Evolutionary conservation across 441 rosid genomes (phyloP).

Genomic region (Euphorbia celastroides): DNA sequence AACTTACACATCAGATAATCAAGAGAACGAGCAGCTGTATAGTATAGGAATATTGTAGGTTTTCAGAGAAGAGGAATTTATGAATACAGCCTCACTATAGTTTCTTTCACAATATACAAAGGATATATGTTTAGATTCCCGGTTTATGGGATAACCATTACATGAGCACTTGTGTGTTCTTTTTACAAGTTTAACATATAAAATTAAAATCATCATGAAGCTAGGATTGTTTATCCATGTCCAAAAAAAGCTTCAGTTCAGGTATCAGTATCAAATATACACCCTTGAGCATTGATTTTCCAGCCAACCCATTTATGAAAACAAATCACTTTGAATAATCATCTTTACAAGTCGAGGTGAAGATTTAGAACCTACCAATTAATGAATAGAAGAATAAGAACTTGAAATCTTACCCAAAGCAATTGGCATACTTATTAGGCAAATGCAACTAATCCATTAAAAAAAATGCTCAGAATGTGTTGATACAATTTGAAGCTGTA

Average conservation of each 20-base stretch:
- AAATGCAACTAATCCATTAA: too few relatives aligned
- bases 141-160: neutral
- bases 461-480: too few relatives aligned
- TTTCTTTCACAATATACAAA: neutral
- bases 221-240: neutral
- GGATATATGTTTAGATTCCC: neutral
- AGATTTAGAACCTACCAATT: neutral
- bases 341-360: neutral
- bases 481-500: too few relatives aligned
- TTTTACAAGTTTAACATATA: neutral
- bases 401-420: constrained; percentile 57
- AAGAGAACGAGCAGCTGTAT: constrained; percentile 4
- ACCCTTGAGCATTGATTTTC: neutral
- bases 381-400: neutral
- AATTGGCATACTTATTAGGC: constrained; percentile 41
- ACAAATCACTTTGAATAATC: neutral
- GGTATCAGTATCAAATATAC: neutral
- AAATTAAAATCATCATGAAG: neutral
- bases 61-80: neutral
- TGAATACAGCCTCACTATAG: neutral
- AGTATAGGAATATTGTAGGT: neutral
- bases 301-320: neutral
- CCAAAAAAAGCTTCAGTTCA: neutral
- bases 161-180: neutral
- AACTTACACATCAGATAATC: constrained; percentile 17